A percentile compares a stretch with the other conserved stretches of the same genome.
These are phyloP conservation scores for Pseudocercospora fijiensis DNA, from an alignment of 2,329 filamentous ascomycete genomes.

Conservation along the genomic window DNA sequence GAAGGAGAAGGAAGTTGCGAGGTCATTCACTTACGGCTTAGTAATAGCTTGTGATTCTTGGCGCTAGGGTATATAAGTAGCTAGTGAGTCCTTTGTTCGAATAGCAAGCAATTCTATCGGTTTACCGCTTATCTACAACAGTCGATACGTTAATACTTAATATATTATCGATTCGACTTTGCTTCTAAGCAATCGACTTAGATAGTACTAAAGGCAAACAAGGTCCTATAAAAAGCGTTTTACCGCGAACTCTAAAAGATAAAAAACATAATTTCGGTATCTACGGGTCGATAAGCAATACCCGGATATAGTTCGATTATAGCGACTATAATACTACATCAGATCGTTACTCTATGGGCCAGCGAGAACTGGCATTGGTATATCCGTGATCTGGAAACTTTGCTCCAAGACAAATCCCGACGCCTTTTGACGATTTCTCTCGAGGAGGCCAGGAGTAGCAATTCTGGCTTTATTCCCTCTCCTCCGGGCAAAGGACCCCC, in stretches of 20 bases:
- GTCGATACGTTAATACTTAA: slow-evolving; percentile 42
- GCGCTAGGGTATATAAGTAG: too few species aligned
- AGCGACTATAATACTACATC: slow-evolving; percentile 32
- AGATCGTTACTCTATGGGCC: slow-evolving; percentile 41
- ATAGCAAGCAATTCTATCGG: too few species aligned
- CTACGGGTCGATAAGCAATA: neutral
- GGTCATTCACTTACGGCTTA: too few species aligned
- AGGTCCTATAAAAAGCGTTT: slow-evolving; percentile 37
- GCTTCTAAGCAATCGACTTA: slow-evolving; percentile 30
- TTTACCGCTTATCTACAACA: too few species aligned
- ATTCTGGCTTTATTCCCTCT: neutral
- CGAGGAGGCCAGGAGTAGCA: neutral
- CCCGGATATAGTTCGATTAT: neutral
- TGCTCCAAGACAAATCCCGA: slow-evolving; percentile 28
- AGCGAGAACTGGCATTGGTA: slow-evolving; percentile 48
- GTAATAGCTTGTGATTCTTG: too few species aligned
- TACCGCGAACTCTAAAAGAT: slow-evolving; percentile 10
- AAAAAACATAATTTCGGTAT: neutral
- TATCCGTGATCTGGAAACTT: slow-evolving; percentile 40
- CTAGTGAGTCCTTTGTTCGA: too few species aligned
- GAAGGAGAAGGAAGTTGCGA: too few species aligned
- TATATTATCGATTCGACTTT: slow-evolving; percentile 45
- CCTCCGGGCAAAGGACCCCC: neutral
- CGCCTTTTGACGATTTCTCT: neutral
- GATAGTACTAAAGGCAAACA: slow-evolving; percentile 43